These are phyloP conservation scores for Mortierella sp. DNA, from an alignment of 371 early-diverging fungal species.

Conservation along the genomic window DNA sequence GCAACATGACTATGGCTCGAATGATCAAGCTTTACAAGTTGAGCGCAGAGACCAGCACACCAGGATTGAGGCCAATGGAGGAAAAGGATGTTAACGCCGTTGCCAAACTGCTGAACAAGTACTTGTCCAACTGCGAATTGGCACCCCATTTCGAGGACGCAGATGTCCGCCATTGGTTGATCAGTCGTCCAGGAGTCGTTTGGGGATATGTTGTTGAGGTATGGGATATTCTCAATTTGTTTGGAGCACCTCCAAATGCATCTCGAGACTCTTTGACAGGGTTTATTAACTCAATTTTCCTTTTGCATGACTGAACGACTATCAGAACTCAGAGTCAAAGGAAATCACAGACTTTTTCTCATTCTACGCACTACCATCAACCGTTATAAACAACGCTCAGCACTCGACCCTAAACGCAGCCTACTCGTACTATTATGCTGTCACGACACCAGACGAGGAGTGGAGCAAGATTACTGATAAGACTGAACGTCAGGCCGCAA, in stretches of 20 bases:
- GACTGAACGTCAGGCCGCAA: constrained; percentile 52
- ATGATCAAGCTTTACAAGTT: constrained; percentile 81
- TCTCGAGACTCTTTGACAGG: not conserved
- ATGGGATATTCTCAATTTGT: constrained; percentile 3
- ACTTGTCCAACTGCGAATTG: constrained; percentile 77
- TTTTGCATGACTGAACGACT: not conserved
- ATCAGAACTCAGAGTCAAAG: constrained; percentile 60
- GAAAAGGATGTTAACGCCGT: constrained; percentile 82
- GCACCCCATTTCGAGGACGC: constrained; percentile 84
- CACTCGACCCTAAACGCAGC: constrained; percentile 90
- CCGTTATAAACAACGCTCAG: constrained; percentile 82
- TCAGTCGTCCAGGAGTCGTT: constrained; percentile 87
- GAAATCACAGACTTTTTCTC: constrained; percentile 89
- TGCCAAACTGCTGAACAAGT: constrained; percentile 77
- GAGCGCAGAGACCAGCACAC: constrained; percentile 69
- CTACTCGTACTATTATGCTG: constrained; percentile 95
- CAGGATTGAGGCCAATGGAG: constrained; percentile 86
- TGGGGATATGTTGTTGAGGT: constrained; percentile 95
- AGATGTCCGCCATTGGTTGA: constrained; percentile 93
- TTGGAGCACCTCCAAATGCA: not conserved
- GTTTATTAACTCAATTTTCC: not conserved
- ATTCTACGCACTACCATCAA: constrained; percentile 93
- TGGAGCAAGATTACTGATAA: constrained; percentile 58
- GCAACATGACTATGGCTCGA: constrained; percentile 81
- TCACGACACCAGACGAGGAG: constrained; percentile 62